Base-by-base conservation (phyloP, 192 early-diverging fungal genomes). In the Ambispora gerdemannii region DNA sequence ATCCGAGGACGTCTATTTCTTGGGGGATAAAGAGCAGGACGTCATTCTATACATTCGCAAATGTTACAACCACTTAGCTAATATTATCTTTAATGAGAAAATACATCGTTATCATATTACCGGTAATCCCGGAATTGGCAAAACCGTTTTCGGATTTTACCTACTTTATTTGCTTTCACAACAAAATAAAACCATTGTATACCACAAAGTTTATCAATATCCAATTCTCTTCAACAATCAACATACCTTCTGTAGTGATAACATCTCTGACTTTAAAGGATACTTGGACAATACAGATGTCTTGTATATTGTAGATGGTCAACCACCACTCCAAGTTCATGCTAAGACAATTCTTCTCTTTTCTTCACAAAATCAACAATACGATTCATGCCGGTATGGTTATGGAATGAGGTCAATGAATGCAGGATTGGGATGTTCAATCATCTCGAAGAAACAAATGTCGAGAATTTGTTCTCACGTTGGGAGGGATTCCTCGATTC, bases 401-500 rank as follows among this genome's bases (percentile, higher is more conserved):
- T 19, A 1, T 31, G 2, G 10, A 2, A 47, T 19, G 43, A 66
- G 15, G 50, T 66, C 0, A 22, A 30, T n/a, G 20, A 0, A 33
- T 66, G 63, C n/a, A 50, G 28, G 24, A 31, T 11, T 6, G 6
- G 30, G 17, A 43, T 65, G 4, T 65, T 30, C 19, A 30, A 65
- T 50, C 1, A 43, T 50, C 0, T 2, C 6, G 24, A 50, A 32
- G 19, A 15, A 19, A 30, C 1, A 1, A 28, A n/a, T n/a, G 13
- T 24, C 7, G 2, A 50, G 13, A 15, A n/a, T 32, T 50, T 47
- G 17, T 47, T 31, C 30, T 50, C 7, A n/a, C 1, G 6, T 66
- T 22, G 63, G 27, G 63, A 65, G 63, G 43, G 15, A 66, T 66
- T 6, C 43, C 43, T 50, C 17, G 36, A 2, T 66, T 47, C 31